Conservation (phyloP, 805 yeast genomes). For the Millerozyma miso region DNA sequence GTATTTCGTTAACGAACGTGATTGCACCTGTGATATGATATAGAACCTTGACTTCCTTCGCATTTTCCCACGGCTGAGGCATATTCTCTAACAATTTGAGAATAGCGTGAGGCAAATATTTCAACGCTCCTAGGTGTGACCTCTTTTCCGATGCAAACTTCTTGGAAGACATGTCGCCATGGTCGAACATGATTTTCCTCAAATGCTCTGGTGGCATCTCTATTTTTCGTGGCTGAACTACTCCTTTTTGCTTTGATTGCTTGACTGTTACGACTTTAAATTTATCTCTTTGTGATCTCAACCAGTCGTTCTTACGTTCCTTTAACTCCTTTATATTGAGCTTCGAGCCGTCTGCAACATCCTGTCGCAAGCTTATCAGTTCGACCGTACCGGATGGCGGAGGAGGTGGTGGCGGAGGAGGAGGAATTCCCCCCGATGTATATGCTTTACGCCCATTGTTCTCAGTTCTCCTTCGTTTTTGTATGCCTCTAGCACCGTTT, state of each 20-base stretch:
- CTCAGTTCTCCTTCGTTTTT: neutral
- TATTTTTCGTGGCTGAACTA: conserved; percentile 56
- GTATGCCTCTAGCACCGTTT: neutral
- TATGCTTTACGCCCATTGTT: neutral
- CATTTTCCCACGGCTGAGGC: conserved; percentile 98
- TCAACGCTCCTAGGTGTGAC: conserved; percentile 84
- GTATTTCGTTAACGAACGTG: conserved; percentile 89
- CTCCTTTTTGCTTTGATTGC: conserved; percentile 25
- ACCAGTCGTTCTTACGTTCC: conserved; percentile 54
- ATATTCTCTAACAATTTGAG: conserved; percentile 85
- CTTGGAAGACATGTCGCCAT: conserved; percentile 78
- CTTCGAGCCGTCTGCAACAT: conserved; percentile 7
- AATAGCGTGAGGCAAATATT: conserved; percentile 94
- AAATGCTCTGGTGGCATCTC: conserved; percentile 95
- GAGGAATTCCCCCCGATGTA: neutral
- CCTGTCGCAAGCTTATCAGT: neutral
- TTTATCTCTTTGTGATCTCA: conserved; percentile 55
- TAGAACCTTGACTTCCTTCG: conserved; percentile 78
- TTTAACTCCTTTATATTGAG: conserved; percentile 22
- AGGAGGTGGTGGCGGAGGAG: conserved; percentile 26
- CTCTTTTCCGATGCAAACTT: conserved; percentile 80
- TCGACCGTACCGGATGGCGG: conserved; percentile 16
- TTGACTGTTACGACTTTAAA: conserved; percentile 23
- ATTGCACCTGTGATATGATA: conserved; percentile 93
- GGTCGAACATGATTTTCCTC: conserved; percentile 76